Conservation (phyloP, 106 monocot species). For the Triglochin maritima region DNA sequence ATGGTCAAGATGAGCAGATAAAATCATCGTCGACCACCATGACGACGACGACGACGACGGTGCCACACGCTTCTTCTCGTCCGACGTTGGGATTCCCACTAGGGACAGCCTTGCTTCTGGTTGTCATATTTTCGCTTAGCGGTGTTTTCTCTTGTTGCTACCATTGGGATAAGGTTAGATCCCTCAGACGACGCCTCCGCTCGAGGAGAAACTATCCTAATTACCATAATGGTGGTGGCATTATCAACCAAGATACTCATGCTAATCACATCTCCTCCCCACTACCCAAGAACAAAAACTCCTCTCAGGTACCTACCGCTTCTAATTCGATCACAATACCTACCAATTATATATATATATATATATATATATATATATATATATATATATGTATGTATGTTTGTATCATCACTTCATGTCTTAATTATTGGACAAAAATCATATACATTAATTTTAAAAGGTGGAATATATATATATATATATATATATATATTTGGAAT, state of each 20-base stretch:
- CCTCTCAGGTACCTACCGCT: slow-evolving; percentile 2
- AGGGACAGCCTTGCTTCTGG: slow-evolving; percentile 48
- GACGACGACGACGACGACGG: slow-evolving; percentile 5
- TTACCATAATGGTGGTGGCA: not conserved
- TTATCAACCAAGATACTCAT: not conserved
- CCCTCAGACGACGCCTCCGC: slow-evolving; percentile 7
- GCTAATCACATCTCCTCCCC: not conserved
- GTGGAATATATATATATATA: too few species aligned
- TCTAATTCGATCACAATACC: not conserved
- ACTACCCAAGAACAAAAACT: not conserved
- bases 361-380: too few species aligned
- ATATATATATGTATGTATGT: too few species aligned
- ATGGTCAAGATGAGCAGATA: not conserved
- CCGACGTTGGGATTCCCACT: slow-evolving; percentile 49
- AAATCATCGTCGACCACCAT: not conserved
- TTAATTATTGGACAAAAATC: too few species aligned
- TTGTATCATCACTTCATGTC: too few species aligned
- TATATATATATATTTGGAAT: too few species aligned
- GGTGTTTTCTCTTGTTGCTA: slow-evolving; percentile 64
- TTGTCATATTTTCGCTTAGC: slow-evolving; percentile 55
- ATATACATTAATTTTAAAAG: too few species aligned
- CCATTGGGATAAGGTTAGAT: slow-evolving; percentile 58
- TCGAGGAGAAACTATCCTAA: not conserved
- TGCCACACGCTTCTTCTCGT: slow-evolving; percentile 11
- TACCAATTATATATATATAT: too few species aligned